Base-by-base conservation (phyloP, 2,329 filamentous ascomycete species). In the Aspergillus amoenus region DNA sequence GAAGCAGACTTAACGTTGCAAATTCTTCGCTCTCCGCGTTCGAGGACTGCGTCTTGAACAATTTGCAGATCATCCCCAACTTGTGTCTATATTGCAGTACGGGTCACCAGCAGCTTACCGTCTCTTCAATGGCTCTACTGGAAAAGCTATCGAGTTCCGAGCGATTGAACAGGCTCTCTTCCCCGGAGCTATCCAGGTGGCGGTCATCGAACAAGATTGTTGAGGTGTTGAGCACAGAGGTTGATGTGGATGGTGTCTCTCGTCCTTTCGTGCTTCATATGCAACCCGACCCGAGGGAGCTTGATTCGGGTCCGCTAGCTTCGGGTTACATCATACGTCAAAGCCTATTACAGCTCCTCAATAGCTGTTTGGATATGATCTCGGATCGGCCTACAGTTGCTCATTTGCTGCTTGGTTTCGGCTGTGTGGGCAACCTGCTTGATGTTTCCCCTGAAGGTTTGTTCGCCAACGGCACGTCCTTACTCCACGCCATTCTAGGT, bases 351-450 rank as follows among this genome's bases (percentile, higher is more conserved):
- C 88, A 93, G 61, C 93, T 99, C 66, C 78, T 99, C 39, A 89
- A 90, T 64, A 85, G 87, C 54, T 96, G 91, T 69, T 81, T 99
- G 3, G 82, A 84, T 53, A 86, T 88, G 34, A 88, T 88, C 24
- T 87, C 89, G 1, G 84, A 88, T 65, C 85, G 87, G 64, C 93
- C 94, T 4, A 95, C 89, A 2, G 88, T 99, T 64, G 94, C 93
- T 0, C 95, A 99, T 72, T 81, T 96, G 45, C 79, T 99, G 2
- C 84, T 99, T 5, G 94, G 94, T 0, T 97, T 99, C 72, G 84
- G 84, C 55, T 95, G 91, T 66, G 84, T 86, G 43, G 84, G 88
- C 37, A 87, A 86, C 61, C 82, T 83, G 9, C 79, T 97, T 2
- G 85, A 85, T 22, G 78, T 94, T 32, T 82, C 88, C 50, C 77